Evolutionary conservation across 1,284 basidiomycete species (phyloP), one percentile per base, ranked within the genome.

Genomic region (Flammula alnicola): DNA sequence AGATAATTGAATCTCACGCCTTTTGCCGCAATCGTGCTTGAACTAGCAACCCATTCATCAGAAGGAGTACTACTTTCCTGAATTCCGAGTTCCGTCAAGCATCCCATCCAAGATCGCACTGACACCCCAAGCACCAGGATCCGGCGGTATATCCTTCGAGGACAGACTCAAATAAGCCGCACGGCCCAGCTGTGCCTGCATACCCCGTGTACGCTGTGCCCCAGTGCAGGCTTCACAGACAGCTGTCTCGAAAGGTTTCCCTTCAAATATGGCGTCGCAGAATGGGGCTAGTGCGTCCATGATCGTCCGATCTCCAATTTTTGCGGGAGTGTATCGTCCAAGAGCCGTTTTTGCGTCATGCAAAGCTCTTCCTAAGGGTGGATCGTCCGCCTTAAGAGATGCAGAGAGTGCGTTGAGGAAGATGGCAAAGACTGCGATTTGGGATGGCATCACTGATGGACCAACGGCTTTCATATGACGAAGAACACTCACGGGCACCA

Each of bases 41-140:
- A n/a, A n/a, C n/a, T n/a, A n/a, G n/a, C n/a, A n/a, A n/a, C n/a
- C n/a, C n/a, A n/a, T n/a, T n/a, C n/a, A n/a, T n/a, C n/a, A n/a
- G n/a, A n/a, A n/a, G n/a, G n/a, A n/a, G n/a, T n/a, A n/a, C n/a
- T n/a, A n/a, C n/a, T n/a, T n/a, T n/a, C n/a, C n/a, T n/a, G n/a
- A n/a, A n/a, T n/a, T n/a, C n/a, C n/a, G n/a, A n/a, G n/a, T n/a
- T n/a, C n/a, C n/a, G n/a, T n/a, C n/a, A n/a, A 49, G 16, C 30
- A 71, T 63, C 2, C 73, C 73, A 37, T 72, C 60, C 22, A 69
- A 42, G 29, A 79, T 57, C 8, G 70, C 70, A 50, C 67, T 68
- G 41, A 82, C 66, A 42, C 78, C 79, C 73, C 73, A 79, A 7
- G 80, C 79, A 11, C 80, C 79, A 29, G 79, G 81, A 65, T 83